phyloP scores from a whole-genome alignment of 2,329 filamentous ascomycete species.

The Trichoderma citrinoviride region DNA sequence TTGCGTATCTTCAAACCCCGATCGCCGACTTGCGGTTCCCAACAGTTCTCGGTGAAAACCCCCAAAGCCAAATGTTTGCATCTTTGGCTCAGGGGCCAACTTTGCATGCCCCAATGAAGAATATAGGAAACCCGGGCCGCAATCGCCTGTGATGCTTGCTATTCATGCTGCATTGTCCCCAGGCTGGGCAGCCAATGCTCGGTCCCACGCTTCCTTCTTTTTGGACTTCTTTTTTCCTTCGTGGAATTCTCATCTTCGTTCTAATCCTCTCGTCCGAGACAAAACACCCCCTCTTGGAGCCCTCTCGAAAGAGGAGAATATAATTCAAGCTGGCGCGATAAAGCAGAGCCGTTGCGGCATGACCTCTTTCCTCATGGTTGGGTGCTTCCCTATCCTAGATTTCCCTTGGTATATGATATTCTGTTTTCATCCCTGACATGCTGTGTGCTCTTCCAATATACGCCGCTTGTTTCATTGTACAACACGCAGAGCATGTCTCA shows the following conservation, averaged over 20 bases:
- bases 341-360: not conserved
- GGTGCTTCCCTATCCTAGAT: not conserved
- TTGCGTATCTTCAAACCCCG: no score
- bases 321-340: not conserved
- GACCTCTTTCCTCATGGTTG: not conserved
- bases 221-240: not conserved
- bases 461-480: slow-evolving; percentile 7
- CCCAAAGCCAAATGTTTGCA: no score
- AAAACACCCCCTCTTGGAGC: not conserved
- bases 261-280: not conserved
- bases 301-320: not conserved
- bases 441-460: not conserved
- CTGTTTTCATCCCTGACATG: not conserved
- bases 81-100: no score
- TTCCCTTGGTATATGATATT: slow-evolving; percentile 6
- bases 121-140: no score
- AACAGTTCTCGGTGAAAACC: no score
- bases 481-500: not conserved
- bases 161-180: slow-evolving; percentile 3
- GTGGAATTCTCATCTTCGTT: no score
- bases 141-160: no score
- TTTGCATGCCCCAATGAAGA: no score
- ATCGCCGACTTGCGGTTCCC: no score
- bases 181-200: not conserved
- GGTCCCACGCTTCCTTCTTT: not conserved